A percentile compares a stretch with the other conserved stretches of the same genome.
Conservation (phyloP, 2,329 filamentous ascomycete genomes). For the Fusarium sp. region DNA sequence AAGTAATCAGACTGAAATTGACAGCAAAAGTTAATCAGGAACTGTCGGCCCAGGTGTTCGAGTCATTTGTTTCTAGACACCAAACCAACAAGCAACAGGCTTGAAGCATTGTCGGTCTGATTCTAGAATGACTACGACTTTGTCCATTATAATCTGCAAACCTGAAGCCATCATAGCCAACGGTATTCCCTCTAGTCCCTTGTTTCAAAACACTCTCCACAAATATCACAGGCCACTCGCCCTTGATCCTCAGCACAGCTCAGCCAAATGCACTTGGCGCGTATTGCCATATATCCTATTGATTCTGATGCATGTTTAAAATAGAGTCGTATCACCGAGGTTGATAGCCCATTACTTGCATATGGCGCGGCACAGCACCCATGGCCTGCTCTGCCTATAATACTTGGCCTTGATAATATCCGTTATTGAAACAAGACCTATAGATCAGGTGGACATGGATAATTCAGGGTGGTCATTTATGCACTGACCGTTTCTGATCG, state of each 20-base stretch:
- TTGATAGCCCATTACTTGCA: conserved; percentile 3
- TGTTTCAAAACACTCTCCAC: conserved; percentile 34
- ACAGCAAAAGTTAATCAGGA: too few relatives aligned
- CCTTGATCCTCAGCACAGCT: neutral
- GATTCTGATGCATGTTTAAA: neutral
- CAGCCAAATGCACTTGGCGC: conserved; percentile 7
- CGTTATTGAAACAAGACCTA: neutral
- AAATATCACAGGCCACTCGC: conserved; percentile 8
- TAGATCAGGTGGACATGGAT: conserved; percentile 23
- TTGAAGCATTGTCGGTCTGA: neutral
- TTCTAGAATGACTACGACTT: too few relatives aligned
- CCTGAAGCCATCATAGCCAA: conserved; percentile 19
- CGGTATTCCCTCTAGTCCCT: conserved; percentile 10
- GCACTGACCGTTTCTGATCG: conserved; percentile 10
- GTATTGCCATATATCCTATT: neutral
- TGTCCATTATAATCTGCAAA: neutral
- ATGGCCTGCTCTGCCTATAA: neutral
- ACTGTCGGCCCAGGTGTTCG: too few relatives aligned
- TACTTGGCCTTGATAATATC: neutral
- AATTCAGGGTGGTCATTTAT: conserved; percentile 27
- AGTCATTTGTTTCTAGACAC: too few relatives aligned
- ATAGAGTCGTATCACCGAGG: conserved; percentile 8
- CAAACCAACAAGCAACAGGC: too few relatives aligned
- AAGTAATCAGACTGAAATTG: too few relatives aligned
- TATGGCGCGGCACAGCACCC: conserved; percentile 1